Evolutionary conservation across 2,329 filamentous ascomycete genomes (phyloP).

Genomic region (Ophioceras dolichostomum): DNA sequence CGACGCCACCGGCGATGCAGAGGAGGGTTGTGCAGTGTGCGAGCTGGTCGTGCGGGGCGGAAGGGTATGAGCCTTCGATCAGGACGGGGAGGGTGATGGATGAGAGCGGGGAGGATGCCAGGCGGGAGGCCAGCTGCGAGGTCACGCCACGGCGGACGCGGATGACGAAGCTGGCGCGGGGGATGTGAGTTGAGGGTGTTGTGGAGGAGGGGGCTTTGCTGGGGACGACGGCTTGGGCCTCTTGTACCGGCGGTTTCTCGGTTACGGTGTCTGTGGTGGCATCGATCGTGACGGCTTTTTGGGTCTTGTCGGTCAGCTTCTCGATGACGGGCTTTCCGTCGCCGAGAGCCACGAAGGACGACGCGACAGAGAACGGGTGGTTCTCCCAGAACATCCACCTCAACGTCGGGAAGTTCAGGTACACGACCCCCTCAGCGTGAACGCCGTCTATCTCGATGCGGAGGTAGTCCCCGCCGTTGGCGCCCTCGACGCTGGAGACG

Average conservation of each 20-base stretch:
- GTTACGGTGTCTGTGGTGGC: background rate
- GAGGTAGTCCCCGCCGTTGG: conserved; percentile 15
- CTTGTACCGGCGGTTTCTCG: background rate
- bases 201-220: conserved; percentile 3
- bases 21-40: conserved; percentile 13
- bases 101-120: background rate
- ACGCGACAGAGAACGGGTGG: conserved; percentile 35
- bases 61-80: conserved; percentile 15
- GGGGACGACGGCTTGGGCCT: background rate
- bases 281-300: background rate
- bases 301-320: background rate
- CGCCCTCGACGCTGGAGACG: conserved; percentile 11
- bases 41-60: conserved; percentile 8
- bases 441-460: conserved; percentile 15
- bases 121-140: background rate
- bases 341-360: background rate
- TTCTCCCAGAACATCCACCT: conserved; percentile 31
- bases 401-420: conserved; percentile 21
- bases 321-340: too few species aligned
- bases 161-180: conserved; percentile 11
- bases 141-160: conserved; percentile 14
- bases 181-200: conserved; percentile 14
- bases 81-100: conserved; percentile 11
- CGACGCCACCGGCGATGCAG: conserved; percentile 19
- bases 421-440: conserved; percentile 15